Evolutionary conservation across 306 rosid genomes (phyloP), one percentile per base, ranked within the genome.

Genomic region (Sindora glabra): DNA sequence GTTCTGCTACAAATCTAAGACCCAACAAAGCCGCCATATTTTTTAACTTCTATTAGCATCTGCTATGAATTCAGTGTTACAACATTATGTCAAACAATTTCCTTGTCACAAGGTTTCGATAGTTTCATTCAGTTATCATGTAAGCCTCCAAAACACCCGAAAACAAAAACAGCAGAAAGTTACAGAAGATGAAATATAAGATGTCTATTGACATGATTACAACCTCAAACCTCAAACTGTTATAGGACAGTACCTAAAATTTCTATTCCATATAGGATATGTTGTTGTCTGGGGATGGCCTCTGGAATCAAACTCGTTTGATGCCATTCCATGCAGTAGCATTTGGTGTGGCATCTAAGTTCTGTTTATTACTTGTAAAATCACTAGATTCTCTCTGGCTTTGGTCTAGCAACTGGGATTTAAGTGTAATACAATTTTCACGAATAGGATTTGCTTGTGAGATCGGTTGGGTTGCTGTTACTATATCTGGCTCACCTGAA

Each of bases 211-310:
- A 46, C 46, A 15, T 16, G 25, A 52, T 3, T 8, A 29, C 8
- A 29, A 3, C 6, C 8, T 29, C 8, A 4, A 4, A 29, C 8
- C 2, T 29, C 8, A 29, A 26, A 9, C 2, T 6, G 34, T 4
- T n/a, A 2, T 7, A 59, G 33, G 42, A 29, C 47, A 19, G 55
- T 60, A 62, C 65, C 60, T 59, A 14, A 30, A 24, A 48, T 50
- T 67, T 73, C 79, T 83, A 76, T 70, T 83, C 77, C 82, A 13
- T 60, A 63, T 54, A 82, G 10, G 86, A 46, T 22, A 81, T 66
- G 25, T 86, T 89, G 72, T 86, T 86, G 69, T 89, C 95, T 0
- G 95, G 92, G 26, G 89, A 83, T 34, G 59, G 78, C 62, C 86
- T 79, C 69, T 77, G 89, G 23, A 77, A 82, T 8, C 81, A 74